Base-by-base conservation (phyloP, 148 eudicot species). In the Cornus suecica region DNA sequence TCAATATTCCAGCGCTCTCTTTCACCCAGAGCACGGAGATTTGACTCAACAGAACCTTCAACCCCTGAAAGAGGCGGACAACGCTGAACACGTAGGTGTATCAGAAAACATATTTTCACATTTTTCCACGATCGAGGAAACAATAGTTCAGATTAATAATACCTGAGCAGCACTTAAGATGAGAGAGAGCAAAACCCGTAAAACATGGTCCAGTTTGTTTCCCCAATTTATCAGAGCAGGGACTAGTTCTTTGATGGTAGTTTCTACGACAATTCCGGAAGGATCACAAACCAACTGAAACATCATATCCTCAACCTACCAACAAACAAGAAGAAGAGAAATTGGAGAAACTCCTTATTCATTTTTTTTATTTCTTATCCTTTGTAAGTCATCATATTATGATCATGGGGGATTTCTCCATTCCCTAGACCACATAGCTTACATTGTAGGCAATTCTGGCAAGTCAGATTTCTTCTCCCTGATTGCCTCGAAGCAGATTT, bases 31-130 rank as follows among this genome's bases (percentile, higher is more conserved):
- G 88, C 97, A 65, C 84, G 91, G 68, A 95, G 84, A 78, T 92
- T 85, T 9, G 99, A 92, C 85, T 95, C 97, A 71, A 92, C 79
- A 76, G 99, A 91, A 77, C 91, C 97, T 84, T 91, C 97, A 80
- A 95, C 97, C 56, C 99, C 99, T 56, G 99, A 95, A 82, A 95
- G 89, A 72, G 99, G 97, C 27, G 97, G 94, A 79, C 99, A 95
- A 24, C 92, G 94, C 99, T 95, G 94, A 75, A 64, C 74, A 69
- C 73, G 3, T 68, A 23, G 20, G 66, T 42, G 58, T 54, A 66
- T 75, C 76, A 81, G 73, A 23, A 79, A 70, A 51, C 77, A 77
- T 23, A 42, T 51, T 16, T 25, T 62, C 37, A 74, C 66, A 63
- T 23, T 65, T 60, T 16, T 41, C 14, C 2, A 2, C 20, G 23